phyloP scores from a whole-genome alignment of 2,329 filamentous ascomycete genomes.

The Byssothecium circinans region DNA sequence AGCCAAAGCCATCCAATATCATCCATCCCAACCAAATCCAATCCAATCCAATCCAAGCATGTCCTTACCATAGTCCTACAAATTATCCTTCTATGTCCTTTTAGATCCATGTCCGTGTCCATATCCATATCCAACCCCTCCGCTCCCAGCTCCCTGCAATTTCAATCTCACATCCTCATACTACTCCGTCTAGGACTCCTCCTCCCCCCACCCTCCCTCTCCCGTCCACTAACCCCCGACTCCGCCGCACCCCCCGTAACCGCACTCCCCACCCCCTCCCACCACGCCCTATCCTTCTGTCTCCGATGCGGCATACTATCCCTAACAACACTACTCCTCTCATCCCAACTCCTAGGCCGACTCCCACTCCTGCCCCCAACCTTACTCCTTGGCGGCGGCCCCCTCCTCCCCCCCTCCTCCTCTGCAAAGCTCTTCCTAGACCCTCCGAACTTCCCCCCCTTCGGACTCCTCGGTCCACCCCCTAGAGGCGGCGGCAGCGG shows the following conservation, averaged over 20 bases:
- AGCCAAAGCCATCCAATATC: too few relatives aligned
- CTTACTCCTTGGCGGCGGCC: background rate
- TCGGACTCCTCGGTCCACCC: too few relatives aligned
- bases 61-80: too few relatives aligned
- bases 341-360: slow-evolving; percentile 27
- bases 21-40: too few relatives aligned
- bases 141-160: too few relatives aligned
- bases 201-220: slow-evolving; percentile 27
- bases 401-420: slow-evolving; percentile 8
- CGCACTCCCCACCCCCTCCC: slow-evolving; percentile 25
- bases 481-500: too few relatives aligned
- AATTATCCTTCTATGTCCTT: too few relatives aligned
- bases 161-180: slow-evolving; percentile 12
- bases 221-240: slow-evolving; percentile 1
- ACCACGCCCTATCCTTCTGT: slow-evolving; percentile 39
- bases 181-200: slow-evolving; percentile 21
- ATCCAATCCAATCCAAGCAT: too few relatives aligned
- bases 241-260: background rate
- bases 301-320: slow-evolving; percentile 39
- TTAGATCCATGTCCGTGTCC: too few relatives aligned
- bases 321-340: slow-evolving; percentile 35
- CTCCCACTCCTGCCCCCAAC: slow-evolving; percentile 4
- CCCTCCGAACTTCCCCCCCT: too few relatives aligned
- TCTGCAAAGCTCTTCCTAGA: slow-evolving; percentile 22
- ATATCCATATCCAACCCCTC: too few relatives aligned